Conservation (phyloP, 768 basidiomycete species). For the Xerocomellus chrysenteron region DNA sequence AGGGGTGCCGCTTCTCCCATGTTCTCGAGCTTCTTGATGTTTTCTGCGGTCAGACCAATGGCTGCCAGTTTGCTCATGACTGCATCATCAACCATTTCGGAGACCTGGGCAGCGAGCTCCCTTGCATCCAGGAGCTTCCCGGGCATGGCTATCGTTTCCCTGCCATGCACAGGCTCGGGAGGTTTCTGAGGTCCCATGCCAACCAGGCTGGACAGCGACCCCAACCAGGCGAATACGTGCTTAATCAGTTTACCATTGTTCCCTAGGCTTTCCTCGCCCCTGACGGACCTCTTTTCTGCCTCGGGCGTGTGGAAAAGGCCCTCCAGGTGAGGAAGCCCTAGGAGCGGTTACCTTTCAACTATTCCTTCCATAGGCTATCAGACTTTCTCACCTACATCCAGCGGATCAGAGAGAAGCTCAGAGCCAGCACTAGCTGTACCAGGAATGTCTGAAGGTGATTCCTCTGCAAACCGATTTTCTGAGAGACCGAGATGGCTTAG, state of each 20-base stretch:
- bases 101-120: neutral
- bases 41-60: neutral
- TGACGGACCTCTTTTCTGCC: neutral
- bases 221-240: neutral
- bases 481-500: neutral
- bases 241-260: neutral
- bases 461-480: neutral
- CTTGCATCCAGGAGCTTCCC: neutral
- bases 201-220: neutral
- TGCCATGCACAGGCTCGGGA: neutral
- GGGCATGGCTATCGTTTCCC: too few relatives aligned
- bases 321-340: neutral
- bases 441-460: neutral
- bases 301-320: neutral
- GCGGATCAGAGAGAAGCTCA: neutral
- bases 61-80: neutral
- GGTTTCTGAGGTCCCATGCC: neutral
- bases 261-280: neutral
- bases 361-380: neutral
- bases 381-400: neutral
- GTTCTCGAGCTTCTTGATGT: neutral
- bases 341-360: neutral
- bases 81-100: neutral
- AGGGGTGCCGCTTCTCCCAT: neutral
- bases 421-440: neutral